phyloP scores from a whole-genome alignment of 306 rosid species.

The Sechiopsis laciniata region DNA sequence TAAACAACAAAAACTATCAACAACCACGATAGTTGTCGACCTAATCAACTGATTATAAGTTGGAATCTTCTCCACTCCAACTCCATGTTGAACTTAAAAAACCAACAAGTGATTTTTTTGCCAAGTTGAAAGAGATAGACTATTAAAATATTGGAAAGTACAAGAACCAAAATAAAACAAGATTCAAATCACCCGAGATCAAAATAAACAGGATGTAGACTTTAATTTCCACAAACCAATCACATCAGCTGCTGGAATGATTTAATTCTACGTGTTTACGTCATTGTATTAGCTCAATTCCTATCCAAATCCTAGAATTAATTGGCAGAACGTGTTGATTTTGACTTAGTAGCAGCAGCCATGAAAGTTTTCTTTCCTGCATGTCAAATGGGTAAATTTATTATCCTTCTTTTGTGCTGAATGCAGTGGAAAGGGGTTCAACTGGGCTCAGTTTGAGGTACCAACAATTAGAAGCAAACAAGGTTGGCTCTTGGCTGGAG shows the following conservation, averaged over 20 bases:
- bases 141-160: neutral
- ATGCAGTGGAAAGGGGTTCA: conserved; percentile 69
- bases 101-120: neutral
- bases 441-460: conserved; percentile 64
- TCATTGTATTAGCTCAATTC: neutral
- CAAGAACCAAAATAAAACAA: no score
- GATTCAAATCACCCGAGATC: neutral
- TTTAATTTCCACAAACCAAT: neutral
- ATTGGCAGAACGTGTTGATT: conserved; percentile 1
- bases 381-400: conserved; percentile 7
- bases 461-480: conserved; percentile 64
- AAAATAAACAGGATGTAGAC: neutral
- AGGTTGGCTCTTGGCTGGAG: conserved; percentile 99
- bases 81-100: no score
- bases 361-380: neutral
- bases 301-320: neutral
- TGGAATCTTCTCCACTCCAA: no score
- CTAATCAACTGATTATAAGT: no score
- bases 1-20: no score
- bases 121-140: neutral
- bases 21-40: no score
- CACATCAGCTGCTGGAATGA: neutral
- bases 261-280: neutral
- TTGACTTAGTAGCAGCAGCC: neutral
- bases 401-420: conserved; percentile 9